Evolutionary conservation across 2,329 filamentous ascomycete species (phyloP).

Genomic region (Colletotrichum coccodes): DNA sequence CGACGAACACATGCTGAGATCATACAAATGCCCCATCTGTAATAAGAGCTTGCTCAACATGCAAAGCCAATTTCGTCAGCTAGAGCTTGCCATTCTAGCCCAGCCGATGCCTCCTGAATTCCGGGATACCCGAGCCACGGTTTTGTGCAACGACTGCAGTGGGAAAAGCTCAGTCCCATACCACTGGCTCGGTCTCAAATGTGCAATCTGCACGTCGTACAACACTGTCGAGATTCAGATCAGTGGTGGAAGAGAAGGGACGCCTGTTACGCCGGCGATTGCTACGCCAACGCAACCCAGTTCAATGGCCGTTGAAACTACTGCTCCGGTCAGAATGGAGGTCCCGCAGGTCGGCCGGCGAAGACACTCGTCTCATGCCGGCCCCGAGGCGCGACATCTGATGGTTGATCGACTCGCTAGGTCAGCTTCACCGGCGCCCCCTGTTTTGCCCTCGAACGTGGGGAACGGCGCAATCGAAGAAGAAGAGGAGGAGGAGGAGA

Average conservation of each 20-base stretch:
- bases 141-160: constrained; percentile 95
- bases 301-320: neutral
- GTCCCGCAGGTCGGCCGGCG: constrained; percentile 37
- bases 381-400: constrained; percentile 43
- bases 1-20: constrained; percentile 85
- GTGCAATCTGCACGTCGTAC: constrained; percentile 76
- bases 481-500: constrained; percentile 50
- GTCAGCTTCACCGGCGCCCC: constrained; percentile 26
- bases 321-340: neutral
- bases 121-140: constrained; percentile 79
- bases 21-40: constrained; percentile 97
- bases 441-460: constrained; percentile 23
- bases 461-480: constrained; percentile 45
- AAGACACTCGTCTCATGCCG: constrained; percentile 50
- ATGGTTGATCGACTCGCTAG: constrained; percentile 52
- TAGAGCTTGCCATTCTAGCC: constrained; percentile 85
- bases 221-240: constrained; percentile 76
- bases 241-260: constrained; percentile 50
- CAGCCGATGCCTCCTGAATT: constrained; percentile 95
- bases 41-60: constrained; percentile 97
- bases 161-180: constrained; percentile 87
- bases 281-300: neutral
- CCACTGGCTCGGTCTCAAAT: constrained; percentile 96
- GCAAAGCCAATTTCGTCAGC: constrained; percentile 91
- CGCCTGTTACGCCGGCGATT: neutral